phyloP scores from a whole-genome alignment of 306 rosid species.

The Vigna reflexopilosa region DNA sequence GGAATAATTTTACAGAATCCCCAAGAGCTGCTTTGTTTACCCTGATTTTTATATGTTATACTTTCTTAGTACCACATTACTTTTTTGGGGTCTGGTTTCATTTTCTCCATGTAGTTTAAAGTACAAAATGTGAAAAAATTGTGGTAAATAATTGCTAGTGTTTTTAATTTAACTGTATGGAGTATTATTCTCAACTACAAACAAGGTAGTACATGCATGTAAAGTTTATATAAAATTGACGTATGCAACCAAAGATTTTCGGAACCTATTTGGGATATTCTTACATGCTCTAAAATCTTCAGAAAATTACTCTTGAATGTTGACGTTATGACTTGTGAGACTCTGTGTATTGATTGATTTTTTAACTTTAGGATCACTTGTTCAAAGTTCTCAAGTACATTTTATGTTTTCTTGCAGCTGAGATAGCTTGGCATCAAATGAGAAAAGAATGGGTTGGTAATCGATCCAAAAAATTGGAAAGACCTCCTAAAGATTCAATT shows the following conservation, averaged over 20 bases:
- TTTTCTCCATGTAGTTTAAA: not conserved
- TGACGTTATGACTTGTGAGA: not conserved
- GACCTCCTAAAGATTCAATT: conserved; percentile 59
- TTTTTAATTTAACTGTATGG: not conserved
- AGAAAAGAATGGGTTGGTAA: conserved; percentile 75
- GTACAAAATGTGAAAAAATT: not conserved
- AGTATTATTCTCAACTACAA: not conserved
- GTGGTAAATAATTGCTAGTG: not conserved
- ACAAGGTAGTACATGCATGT: conserved; percentile 19
- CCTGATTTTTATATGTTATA: not conserved
- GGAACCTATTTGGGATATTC: not conserved
- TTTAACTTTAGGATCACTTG: not conserved
- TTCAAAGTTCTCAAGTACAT: conserved; percentile 4
- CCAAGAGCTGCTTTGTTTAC: not conserved
- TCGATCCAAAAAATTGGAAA: conserved; percentile 48
- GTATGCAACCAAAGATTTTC: not conserved
- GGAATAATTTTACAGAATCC: not conserved
- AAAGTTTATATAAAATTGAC: not conserved
- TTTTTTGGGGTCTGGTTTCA: conserved; percentile 19
- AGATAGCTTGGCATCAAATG: conserved; percentile 68
- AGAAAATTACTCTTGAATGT: not conserved
- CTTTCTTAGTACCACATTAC: conserved; percentile 10
- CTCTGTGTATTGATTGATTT: conserved; percentile 4
- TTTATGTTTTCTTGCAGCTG: conserved; percentile 60
- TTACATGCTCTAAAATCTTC: conserved; percentile 1